These are phyloP conservation scores for Aegilops bicornis DNA, from an alignment of 176 grass and related monocot species.

Conservation along the genomic window DNA sequence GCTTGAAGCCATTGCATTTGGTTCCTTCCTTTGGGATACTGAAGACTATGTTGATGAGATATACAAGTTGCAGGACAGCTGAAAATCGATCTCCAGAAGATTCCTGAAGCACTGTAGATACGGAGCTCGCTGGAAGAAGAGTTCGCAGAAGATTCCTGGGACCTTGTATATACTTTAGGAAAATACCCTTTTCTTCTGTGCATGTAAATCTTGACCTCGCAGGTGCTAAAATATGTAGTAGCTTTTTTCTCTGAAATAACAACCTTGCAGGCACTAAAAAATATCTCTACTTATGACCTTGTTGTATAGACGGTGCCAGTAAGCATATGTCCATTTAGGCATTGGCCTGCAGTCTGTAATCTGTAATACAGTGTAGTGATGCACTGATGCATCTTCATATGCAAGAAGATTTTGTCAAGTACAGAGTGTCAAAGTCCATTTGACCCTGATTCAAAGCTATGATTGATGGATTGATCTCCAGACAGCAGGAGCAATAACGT, in stretches of 20 bases:
- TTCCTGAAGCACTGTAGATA: not conserved
- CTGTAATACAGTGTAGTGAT: constrained; percentile 31
- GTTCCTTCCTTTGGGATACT: constrained; percentile 68
- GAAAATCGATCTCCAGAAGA: constrained; percentile 6
- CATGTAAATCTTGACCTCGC: not conserved
- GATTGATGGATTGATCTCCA: not conserved
- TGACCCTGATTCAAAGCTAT: not conserved
- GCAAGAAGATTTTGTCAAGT: not conserved
- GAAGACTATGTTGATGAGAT: constrained; percentile 53
- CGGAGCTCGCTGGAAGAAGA: not conserved
- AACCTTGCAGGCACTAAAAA: constrained; percentile 93
- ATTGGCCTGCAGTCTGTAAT: constrained; percentile 84
- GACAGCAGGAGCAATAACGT: too few relatives aligned
- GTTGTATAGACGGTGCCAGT: constrained; percentile 73
- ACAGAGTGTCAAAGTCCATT: not conserved
- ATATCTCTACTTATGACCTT: constrained; percentile 50
- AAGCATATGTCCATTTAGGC: constrained; percentile 88
- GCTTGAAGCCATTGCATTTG: constrained; percentile 74
- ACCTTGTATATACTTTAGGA: constrained; percentile 34
- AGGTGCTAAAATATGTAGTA: not conserved
- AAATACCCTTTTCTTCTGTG: not conserved
- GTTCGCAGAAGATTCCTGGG: not conserved
- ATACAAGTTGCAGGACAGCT: constrained; percentile 47
- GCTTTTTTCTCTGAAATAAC: not conserved
- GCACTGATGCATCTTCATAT: not conserved